Conservation (phyloP, 441 rosid genomes). For the Erysimum pusillum region DNA sequence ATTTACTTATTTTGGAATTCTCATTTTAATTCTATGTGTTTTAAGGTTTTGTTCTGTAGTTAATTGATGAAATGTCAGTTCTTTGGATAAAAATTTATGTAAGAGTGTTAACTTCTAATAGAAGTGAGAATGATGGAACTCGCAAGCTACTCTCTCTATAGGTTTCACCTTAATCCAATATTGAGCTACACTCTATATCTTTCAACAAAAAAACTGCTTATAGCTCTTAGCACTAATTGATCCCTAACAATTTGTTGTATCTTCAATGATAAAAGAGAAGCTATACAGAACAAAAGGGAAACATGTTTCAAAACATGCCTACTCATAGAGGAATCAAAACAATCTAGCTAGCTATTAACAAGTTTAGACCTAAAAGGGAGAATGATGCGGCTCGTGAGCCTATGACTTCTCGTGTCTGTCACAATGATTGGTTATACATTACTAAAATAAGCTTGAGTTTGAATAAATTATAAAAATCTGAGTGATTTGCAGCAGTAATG, state of each 20-base stretch:
- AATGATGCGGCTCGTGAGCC: conserved; percentile 36
- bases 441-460: conserved; percentile 7
- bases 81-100: background rate
- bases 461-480: background rate
- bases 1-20: no score
- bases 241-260: background rate
- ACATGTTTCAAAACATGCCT: conserved; percentile 18
- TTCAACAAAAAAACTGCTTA: background rate
- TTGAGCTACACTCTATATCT: background rate
- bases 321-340: background rate
- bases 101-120: background rate
- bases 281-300: background rate
- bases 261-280: conserved; percentile 26
- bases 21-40: background rate
- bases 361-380: conserved; percentile 13
- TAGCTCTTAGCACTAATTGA: conserved; percentile 24
- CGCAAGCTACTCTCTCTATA: background rate
- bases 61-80: background rate
- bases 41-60: background rate
- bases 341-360: conserved; percentile 9
- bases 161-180: background rate
- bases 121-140: conserved; percentile 29
- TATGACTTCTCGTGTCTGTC: conserved; percentile 11
- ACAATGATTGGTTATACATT: conserved; percentile 1
- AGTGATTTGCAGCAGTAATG: conserved; percentile 17